Conservation (phyloP, 805 yeast species). For the Diddensiella caesifluorescens region DNA sequence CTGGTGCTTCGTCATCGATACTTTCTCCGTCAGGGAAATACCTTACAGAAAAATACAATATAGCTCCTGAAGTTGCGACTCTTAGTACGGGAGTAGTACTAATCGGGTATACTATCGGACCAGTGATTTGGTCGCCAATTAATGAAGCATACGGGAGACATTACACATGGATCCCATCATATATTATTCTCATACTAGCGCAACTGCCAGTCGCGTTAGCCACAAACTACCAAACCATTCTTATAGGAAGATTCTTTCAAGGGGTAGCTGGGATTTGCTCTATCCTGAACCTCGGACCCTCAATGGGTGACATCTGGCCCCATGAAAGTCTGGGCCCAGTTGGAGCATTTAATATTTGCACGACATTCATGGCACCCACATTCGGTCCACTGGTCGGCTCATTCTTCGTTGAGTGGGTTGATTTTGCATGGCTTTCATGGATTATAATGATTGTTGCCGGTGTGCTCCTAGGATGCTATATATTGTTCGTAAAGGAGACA, state of each 20-base stretch:
- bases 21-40: constrained; percentile 6
- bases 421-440: constrained; percentile 48
- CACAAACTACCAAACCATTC: constrained; percentile 67
- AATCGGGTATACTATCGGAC: constrained; percentile 92
- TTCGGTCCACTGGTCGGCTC: constrained; percentile 44
- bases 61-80: constrained; percentile 24
- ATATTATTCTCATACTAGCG: constrained; percentile 54
- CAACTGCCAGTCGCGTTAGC: constrained; percentile 74
- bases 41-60: constrained; percentile 6
- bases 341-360: constrained; percentile 37
- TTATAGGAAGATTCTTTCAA: constrained; percentile 73
- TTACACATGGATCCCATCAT: constrained; percentile 51
- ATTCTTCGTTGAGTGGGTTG: constrained; percentile 38
- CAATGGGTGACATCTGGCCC: constrained; percentile 42
- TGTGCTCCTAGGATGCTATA: constrained; percentile 7
- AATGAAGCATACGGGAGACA: constrained; percentile 76
- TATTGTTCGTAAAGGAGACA: constrained; percentile 14
- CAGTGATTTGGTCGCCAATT: constrained; percentile 83
- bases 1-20: constrained; percentile 7
- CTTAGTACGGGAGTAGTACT: constrained; percentile 44
- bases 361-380: constrained; percentile 34
- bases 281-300: constrained; percentile 45
- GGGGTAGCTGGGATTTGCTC: constrained; percentile 70
- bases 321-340: constrained; percentile 41
- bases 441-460: constrained; percentile 36